These are phyloP conservation scores for Rugosomyces carneus DNA, from an alignment of 1,284 basidiomycete species.

Conservation along the genomic window DNA sequence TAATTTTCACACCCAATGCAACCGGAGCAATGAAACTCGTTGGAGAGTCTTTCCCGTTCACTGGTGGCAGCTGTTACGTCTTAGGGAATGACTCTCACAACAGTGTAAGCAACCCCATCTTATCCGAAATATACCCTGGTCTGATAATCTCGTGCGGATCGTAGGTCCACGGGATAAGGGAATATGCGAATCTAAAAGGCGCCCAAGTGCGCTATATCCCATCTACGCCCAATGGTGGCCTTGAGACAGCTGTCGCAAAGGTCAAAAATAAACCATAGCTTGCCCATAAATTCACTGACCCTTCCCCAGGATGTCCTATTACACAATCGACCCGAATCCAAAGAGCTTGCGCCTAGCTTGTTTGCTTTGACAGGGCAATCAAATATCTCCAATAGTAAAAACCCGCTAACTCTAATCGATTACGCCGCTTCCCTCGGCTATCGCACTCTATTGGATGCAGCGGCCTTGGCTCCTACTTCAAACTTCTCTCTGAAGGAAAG, in stretches of 20 bases:
- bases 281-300: constrained; percentile 1
- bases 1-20: constrained; percentile 79
- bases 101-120: constrained; percentile 37
- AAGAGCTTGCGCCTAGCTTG: constrained; percentile 43
- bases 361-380: constrained; percentile 77
- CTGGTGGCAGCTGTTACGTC: constrained; percentile 47
- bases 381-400: constrained; percentile 70
- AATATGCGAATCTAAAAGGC: constrained; percentile 53
- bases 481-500: constrained; percentile 56
- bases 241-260: constrained; percentile 52
- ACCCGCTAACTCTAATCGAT: constrained; percentile 45
- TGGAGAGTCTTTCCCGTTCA: constrained; percentile 74
- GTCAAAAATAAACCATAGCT: constrained; percentile 30
- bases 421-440: constrained; percentile 67
- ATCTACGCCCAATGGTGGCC: constrained; percentile 56
- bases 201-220: constrained; percentile 59
- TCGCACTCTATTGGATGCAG: constrained; percentile 69
- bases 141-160: not conserved
- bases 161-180: constrained; percentile 69
- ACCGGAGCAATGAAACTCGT: constrained; percentile 75
- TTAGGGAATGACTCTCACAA: constrained; percentile 76
- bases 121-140: constrained; percentile 9
- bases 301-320: constrained; percentile 36
- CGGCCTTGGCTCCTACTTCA: constrained; percentile 71
- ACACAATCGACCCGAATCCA: constrained; percentile 37